phyloP scores from a whole-genome alignment of 352 stramenopile species.

The Pythium periplocum region DNA sequence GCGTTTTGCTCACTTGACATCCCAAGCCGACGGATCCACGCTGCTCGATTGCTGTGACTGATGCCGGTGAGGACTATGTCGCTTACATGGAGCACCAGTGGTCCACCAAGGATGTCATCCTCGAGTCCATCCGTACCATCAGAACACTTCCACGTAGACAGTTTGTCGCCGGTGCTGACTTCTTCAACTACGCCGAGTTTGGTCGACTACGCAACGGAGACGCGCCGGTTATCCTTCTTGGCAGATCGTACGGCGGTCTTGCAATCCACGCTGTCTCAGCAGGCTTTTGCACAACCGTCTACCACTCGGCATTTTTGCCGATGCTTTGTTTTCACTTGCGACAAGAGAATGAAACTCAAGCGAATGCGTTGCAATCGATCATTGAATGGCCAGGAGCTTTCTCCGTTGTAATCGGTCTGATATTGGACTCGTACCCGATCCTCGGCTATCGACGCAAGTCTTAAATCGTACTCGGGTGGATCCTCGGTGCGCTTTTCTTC shows the following conservation, averaged over 20 bases:
- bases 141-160: too few species aligned
- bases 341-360: constrained; percentile 26
- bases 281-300: constrained; percentile 25
- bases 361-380: constrained; percentile 22
- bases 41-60: too few species aligned
- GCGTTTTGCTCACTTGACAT: too few species aligned
- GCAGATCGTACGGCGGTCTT: constrained; percentile 28
- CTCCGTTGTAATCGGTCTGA: constrained; percentile 76
- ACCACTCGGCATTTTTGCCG: constrained; percentile 29
- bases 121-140: too few species aligned
- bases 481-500: constrained; percentile 23
- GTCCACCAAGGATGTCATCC: too few species aligned
- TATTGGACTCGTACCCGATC: constrained; percentile 79
- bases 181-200: too few species aligned
- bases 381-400: constrained; percentile 69
- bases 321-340: constrained; percentile 36
- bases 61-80: too few species aligned
- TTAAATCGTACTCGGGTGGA: constrained; percentile 82
- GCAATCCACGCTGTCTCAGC: constrained; percentile 26
- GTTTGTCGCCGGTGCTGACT: too few species aligned
- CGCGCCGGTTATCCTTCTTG: constrained; percentile 22
- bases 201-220: too few species aligned
- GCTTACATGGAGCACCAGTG: too few species aligned
- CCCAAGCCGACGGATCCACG: too few species aligned
- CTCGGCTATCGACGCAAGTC: constrained; percentile 78